phyloP scores from a whole-genome alignment of 345 rosid genomes.

The Capsella bursapastoris region DNA sequence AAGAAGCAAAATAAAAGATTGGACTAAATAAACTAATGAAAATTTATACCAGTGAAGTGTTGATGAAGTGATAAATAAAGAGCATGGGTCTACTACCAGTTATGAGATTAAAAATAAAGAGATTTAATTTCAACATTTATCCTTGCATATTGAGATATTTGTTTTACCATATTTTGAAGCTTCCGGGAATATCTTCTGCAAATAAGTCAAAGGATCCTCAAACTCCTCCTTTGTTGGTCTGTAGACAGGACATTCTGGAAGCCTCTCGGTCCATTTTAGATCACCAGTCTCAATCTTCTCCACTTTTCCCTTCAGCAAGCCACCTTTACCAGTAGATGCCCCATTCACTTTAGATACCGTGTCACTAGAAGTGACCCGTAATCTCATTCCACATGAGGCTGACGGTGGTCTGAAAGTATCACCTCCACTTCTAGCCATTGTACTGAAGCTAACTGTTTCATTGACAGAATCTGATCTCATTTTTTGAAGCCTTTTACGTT shows the following conservation, averaged over 20 bases:
- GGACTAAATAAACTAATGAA: background rate
- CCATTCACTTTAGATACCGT: conserved; percentile 45
- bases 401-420: conserved; percentile 73
- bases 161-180: conserved; percentile 90
- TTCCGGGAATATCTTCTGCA: conserved; percentile 91
- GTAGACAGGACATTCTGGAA: conserved; percentile 96
- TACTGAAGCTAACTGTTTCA: conserved; percentile 50
- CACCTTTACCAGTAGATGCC: conserved; percentile 52
- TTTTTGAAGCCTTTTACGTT: conserved; percentile 80
- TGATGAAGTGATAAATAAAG: background rate
- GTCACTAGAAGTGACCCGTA: conserved; percentile 57
- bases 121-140: background rate
- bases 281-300: conserved; percentile 75
- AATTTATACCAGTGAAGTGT: background rate
- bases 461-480: conserved; percentile 58
- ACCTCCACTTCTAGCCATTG: conserved; percentile 83
- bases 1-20: conserved; percentile 12
- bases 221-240: conserved; percentile 93
- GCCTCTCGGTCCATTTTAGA: conserved; percentile 86
- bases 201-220: conserved; percentile 90
- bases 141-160: conserved; percentile 5
- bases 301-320: conserved; percentile 63
- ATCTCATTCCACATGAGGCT: conserved; percentile 78
- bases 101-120: no score
- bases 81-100: background rate